Evolutionary conservation across 2,329 filamentous ascomycete genomes (phyloP), one percentile per base, ranked within the genome.

Genomic region (Aspergillus unguis): DNA sequence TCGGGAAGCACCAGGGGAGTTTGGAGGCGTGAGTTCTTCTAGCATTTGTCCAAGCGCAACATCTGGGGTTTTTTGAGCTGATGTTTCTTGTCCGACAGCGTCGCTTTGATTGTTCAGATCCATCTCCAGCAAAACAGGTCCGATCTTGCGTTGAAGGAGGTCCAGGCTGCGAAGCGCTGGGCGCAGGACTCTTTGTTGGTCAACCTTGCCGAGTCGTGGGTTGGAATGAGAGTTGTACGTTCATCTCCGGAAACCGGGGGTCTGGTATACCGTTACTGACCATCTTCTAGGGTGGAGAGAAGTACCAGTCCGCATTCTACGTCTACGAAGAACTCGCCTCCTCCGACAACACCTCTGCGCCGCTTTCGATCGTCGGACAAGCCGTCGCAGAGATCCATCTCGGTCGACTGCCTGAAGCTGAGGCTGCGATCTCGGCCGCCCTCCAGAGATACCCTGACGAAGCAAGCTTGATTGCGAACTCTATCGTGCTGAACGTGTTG

Each of bases 271-370:
- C 23, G 11, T 29, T 32, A 9, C 17, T 38, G n/a, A 32, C 25
- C 5, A 9, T 11, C 8, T 45, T 25, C 23, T 32, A 95, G 87
- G 92, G 92, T 66, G 92, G 92, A 61, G 91, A 96, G 63, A 94
- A 90, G 71, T 97, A 97, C 74, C 94, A 97, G 68, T 89, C 94
- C 67, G 87, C 92, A 17, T 97, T 95, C 75, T 97, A 99, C 78
- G 92, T 97, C 56, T 97, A 90, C 66, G 92, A 97, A 74, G 94
- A 99, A 73, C 83, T 97, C 44, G 92, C 94, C 4, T 90, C 95
- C 68, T 86, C 89, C 28, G 87, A 91, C 2, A 85, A 88, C 31
- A 91, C 89, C 17, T 85, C 90, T 44, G 89, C 89, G 11, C 80
- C 86, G 48, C 80, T 85, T 61, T 87, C 84, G 17, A 82, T 96